Evolutionary conservation across 1,139 yeast species (phyloP).

Genomic region (Blastobotrys indianensis): DNA sequence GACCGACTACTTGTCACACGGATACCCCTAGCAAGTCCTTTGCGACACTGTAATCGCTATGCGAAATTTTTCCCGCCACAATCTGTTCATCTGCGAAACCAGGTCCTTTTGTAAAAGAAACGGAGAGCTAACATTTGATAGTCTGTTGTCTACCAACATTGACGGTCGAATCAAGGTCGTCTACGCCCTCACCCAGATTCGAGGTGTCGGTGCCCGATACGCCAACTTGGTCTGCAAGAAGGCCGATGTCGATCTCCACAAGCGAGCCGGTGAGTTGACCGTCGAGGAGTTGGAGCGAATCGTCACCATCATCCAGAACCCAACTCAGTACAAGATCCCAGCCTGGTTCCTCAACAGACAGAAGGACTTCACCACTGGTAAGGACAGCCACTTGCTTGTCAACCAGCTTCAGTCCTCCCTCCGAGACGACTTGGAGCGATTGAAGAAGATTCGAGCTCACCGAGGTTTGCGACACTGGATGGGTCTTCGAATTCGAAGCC

Average conservation of each 20-base stretch:
- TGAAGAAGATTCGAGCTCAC: conserved; percentile 99
- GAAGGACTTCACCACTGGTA: conserved; percentile 97
- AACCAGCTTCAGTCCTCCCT: conserved; percentile 98
- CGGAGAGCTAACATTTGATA: neutral
- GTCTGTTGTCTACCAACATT: conserved; percentile 96
- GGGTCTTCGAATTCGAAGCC: conserved; percentile 74
- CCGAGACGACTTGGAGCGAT: conserved; percentile 99
- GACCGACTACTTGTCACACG: neutral
- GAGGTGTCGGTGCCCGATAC: conserved; percentile 99
- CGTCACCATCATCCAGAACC: conserved; percentile 99
- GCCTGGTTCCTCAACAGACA: conserved; percentile 99
- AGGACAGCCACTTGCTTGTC: conserved; percentile 98
- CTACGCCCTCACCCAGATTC: conserved; percentile 99
- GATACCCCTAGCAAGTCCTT: neutral
- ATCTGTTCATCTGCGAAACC: too few relatives aligned
- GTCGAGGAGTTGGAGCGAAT: conserved; percentile 99
- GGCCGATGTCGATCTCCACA: conserved; percentile 97
- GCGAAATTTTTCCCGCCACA: too few relatives aligned
- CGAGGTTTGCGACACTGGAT: conserved; percentile 99
- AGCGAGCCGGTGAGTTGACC: conserved; percentile 99
- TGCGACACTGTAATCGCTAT: neutral
- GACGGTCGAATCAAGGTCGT: conserved; percentile 99
- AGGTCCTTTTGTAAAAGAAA: too few relatives aligned
- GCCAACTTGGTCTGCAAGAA: conserved; percentile 99
- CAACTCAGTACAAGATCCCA: conserved; percentile 98